Base-by-base conservation (phyloP, 2,329 filamentous ascomycete genomes). In the Stachybotrys chartarum region DNA sequence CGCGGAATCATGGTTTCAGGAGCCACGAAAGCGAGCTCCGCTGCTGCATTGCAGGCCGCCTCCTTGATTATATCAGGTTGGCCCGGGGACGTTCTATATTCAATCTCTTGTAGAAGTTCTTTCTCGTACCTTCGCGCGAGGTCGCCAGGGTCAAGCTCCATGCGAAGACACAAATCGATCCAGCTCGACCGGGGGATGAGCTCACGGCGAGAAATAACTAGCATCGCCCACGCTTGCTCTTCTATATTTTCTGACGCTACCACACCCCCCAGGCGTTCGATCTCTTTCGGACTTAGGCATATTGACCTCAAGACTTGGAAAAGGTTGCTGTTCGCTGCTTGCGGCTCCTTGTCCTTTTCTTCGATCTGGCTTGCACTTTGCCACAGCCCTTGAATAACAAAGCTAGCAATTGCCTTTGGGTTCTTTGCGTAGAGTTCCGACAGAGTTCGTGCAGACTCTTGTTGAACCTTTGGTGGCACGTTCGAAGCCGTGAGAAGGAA, bases 1-100 rank as follows among this genome's bases (percentile, higher is more conserved):
- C 83, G 81, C 5, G 90, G 82, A 18, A 91, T 87, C 72, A 96
- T 88, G 16, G 78, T 77, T 48, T 94, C 88, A 0, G 94, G 94
- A 5, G 93, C 89, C 30, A 99, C 91, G 66, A 99, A 99, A 3
- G 90, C 92, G 56, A 99, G 78, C 65, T 97, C 94, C 44, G 92
- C 91, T 11, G 90, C 90, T 7, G 93, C 91, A 62, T 85, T 86
- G 70, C 86, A 95, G 4, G 93, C 89, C 53, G 93, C 93, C 46
- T 76, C 72, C 64, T 84, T 85, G 48, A 90, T 68, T 12, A 55
- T 8, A 7, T 64, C 85, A 68, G 84, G 80, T 55, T 81, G 75
- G 24, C 74, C 67, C 50, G 75, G 69, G 7, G 71, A 74, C 10
- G 80, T 80, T 49, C 74, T 73, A 18, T 71, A 66, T 42, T 77